Percentiles rank a stretch among this genome's conserved stretches.
Evolutionary conservation across 306 rosid genomes (phyloP).

Genomic region (Hylodesmum podocarpum): DNA sequence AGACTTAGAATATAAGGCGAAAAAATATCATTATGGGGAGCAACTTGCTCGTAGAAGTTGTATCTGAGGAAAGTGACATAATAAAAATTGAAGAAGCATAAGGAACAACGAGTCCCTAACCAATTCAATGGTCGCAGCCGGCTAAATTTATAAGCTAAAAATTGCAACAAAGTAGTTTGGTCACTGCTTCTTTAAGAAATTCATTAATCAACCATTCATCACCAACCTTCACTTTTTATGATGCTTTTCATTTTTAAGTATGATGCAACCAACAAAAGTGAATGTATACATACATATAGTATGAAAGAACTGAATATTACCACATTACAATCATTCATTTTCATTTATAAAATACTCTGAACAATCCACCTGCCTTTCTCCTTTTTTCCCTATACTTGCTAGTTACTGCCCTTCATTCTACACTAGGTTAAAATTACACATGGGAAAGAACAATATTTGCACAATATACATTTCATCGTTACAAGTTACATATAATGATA

Average conservation of each 20-base stretch:
- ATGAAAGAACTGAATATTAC: slow-evolving; percentile 1
- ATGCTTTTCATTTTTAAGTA: not conserved
- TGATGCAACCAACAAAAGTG: not conserved
- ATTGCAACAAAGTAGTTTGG: not conserved
- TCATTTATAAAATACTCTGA: slow-evolving; percentile 23
- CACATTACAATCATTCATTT: slow-evolving; percentile 36
- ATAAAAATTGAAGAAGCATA: not conserved
- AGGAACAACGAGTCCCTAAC: not conserved
- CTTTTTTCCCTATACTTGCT: not conserved
- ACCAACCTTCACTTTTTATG: not conserved
- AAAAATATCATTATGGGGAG: not conserved
- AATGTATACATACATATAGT: not conserved
- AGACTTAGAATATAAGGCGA: not conserved
- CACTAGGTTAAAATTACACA: slow-evolving; percentile 25
- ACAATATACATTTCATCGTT: slow-evolving; percentile 17
- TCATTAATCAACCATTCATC: not conserved
- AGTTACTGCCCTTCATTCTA: slow-evolving; percentile 29
- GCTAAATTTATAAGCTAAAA: not conserved
- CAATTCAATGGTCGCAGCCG: not conserved
- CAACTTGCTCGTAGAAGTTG: not conserved
- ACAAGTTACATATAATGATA: not conserved
- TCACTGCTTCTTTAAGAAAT: not conserved
- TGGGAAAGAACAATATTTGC: slow-evolving; percentile 9
- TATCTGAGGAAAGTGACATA: not conserved
- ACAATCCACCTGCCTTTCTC: not conserved